Percentiles rank a stretch among this genome's conserved stretches.
phyloP scores from a whole-genome alignment of 306 rosid genomes.

The Cyclanthera cordifolia region DNA sequence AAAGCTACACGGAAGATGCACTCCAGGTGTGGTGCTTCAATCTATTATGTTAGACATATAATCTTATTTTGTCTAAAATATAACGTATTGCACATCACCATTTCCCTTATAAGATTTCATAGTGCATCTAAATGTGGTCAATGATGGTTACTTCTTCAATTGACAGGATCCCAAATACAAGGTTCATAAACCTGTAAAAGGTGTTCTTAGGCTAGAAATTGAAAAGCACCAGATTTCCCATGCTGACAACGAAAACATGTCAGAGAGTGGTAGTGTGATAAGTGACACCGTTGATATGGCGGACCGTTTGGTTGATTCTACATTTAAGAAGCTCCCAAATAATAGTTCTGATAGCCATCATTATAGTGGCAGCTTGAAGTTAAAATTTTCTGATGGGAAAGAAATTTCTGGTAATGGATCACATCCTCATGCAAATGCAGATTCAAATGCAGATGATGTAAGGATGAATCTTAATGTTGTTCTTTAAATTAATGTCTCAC shows the following conservation, averaged over 20 bases:
- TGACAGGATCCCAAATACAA: conserved; percentile 88
- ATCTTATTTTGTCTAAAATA: not conserved
- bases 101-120: not conserved
- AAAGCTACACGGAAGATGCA: conserved; percentile 90
- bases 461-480: conserved; percentile 20
- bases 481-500: not conserved
- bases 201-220: conserved; percentile 79
- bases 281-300: conserved; percentile 69
- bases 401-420: conserved; percentile 60
- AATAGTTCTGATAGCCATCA: conserved; percentile 72
- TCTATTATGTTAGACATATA: conserved; percentile 9
- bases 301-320: conserved; percentile 47
- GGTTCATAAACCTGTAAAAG: conserved; percentile 91
- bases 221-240: conserved; percentile 82
- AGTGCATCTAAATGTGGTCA: not conserved
- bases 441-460: conserved; percentile 59
- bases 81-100: not conserved
- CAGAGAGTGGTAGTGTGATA: conserved; percentile 78
- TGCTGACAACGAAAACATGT: conserved; percentile 68
- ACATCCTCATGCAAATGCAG: conserved; percentile 42
- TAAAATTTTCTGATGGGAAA: conserved; percentile 45
- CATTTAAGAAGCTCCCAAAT: conserved; percentile 51
- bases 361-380: conserved; percentile 58
- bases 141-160: conserved; percentile 14
- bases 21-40: conserved; percentile 52